These are phyloP conservation scores for Trametes sp. DNA, from an alignment of 1,284 basidiomycete species.

Conservation along the genomic window DNA sequence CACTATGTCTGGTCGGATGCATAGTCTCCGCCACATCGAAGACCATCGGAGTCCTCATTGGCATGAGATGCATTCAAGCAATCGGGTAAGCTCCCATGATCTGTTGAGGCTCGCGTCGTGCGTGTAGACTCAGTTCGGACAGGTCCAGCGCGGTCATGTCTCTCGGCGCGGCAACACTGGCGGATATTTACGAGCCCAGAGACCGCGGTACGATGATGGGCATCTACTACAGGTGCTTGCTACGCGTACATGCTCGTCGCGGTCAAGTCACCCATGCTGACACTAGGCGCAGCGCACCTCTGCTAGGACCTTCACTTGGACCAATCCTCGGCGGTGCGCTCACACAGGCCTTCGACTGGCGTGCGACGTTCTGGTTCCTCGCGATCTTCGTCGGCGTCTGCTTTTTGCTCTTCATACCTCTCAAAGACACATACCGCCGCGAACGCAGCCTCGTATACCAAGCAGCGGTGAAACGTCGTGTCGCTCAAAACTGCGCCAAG, in stretches of 20 bases:
- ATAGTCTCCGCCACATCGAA: slow-evolving; percentile 71
- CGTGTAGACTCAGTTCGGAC: neutral
- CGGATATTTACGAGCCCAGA: slow-evolving; percentile 81
- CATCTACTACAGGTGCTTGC: slow-evolving; percentile 62
- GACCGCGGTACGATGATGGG: slow-evolving; percentile 86
- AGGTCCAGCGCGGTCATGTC: slow-evolving; percentile 78
- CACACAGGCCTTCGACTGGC: slow-evolving; percentile 76
- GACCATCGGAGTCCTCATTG: slow-evolving; percentile 73
- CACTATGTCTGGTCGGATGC: slow-evolving; percentile 70
- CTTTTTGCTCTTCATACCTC: slow-evolving; percentile 68
- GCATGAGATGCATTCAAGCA: slow-evolving; percentile 75
- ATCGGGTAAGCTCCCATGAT: slow-evolving; percentile 60
- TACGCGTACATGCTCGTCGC: no score
- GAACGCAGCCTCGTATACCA: slow-evolving; percentile 85
- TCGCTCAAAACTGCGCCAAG: slow-evolving; percentile 26
- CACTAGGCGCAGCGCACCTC: slow-evolving; percentile 41
- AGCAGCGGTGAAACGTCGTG: slow-evolving; percentile 51
- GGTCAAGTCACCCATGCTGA: neutral
- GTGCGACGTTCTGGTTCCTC: slow-evolving; percentile 84
- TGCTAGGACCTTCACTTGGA: slow-evolving; percentile 67
- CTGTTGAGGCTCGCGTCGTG: neutral
- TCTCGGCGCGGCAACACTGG: slow-evolving; percentile 83
- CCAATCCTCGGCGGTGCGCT: slow-evolving; percentile 78
- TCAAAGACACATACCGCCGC: slow-evolving; percentile 84
- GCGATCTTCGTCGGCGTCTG: slow-evolving; percentile 65